Evolutionary conservation across 805 yeast species (phyloP), one percentile per base, ranked within the genome.

Genomic region (Suhomyces kilbournensis): DNA sequence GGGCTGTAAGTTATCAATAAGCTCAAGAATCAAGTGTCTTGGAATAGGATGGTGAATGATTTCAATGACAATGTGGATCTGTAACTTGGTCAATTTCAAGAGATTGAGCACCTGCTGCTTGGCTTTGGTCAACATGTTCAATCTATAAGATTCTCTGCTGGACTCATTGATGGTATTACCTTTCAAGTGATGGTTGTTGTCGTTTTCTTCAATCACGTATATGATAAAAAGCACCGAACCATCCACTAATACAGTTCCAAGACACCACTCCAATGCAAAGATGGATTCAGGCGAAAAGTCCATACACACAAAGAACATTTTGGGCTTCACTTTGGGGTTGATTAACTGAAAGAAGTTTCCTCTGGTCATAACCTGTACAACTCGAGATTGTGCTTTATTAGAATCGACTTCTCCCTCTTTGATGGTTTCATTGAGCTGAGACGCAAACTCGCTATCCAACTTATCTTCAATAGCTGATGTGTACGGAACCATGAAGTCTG

Each of bases 251-350:
- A 90, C 86, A 0, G 96, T 82, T 2, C 97, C 97, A 59, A 92
- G 76, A 43, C 91, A 82, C 88, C 97, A 91, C 61, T 90, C 94
- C 20, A 92, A 74, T 0, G 97, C 94, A 67, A 87, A 88, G 38
- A 78, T 76, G 2, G 96, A 85, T 64, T 90, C 97, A 0, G 90
- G 87, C 3, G 93, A 84, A 56, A 87, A 79, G 65, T 92, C 97
- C 73, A 87, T 81, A 62, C 94, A 90, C 19, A 90, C 78, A 46
- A 91, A 69, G 66, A 84, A 90, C 63, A 88, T 80, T 59, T 83
- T 82, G 40, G 79, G 79, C 54, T 75, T 75, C 47, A 70, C 64
- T 52, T 66, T 66, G 15, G 77, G 77, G 57, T 72, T 72, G 38
- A 75, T 70, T 26, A 81, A 66, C 54, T 79, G 79, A 61, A 84